Percentiles rank a stretch among this genome's conserved stretches.
These are phyloP conservation scores for Graphiopsis chlorocephala DNA, from an alignment of 2,329 filamentous ascomycete species.

Conservation along the genomic window DNA sequence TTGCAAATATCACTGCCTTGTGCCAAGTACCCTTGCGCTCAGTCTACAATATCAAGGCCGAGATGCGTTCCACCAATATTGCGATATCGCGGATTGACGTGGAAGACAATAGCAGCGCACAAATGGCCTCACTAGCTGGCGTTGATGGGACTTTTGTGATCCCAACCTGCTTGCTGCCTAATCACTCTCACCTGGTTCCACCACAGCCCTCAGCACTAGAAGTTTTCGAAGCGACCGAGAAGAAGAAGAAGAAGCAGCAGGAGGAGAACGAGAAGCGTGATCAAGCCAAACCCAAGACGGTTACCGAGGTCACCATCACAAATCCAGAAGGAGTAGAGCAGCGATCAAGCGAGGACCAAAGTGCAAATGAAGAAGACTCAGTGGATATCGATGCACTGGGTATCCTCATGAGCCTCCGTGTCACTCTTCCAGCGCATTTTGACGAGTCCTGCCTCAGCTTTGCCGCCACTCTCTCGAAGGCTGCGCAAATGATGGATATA, in stretches of 20 bases:
- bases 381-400: slow-evolving; percentile 45
- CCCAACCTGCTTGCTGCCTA: slow-evolving; percentile 51
- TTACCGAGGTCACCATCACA: neutral
- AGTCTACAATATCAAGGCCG: slow-evolving; percentile 44
- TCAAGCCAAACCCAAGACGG: neutral
- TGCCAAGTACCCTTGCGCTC: slow-evolving; percentile 51
- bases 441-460: slow-evolving; percentile 54
- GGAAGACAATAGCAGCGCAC: neutral
- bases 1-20: slow-evolving; percentile 44
- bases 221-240: slow-evolving; percentile 19
- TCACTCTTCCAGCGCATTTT: slow-evolving; percentile 49
- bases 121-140: neutral
- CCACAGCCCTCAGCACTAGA: slow-evolving; percentile 35
- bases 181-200: slow-evolving; percentile 55
- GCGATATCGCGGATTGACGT: neutral
- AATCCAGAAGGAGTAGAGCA: neutral
- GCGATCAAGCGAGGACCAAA: neutral
- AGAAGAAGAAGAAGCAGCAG: neutral
- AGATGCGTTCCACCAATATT: neutral
- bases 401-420: slow-evolving; percentile 48
- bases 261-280: neutral
- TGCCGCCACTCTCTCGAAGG: slow-evolving; percentile 54
- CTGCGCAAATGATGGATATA: slow-evolving; percentile 45
- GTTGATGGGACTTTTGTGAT: slow-evolving; percentile 49
- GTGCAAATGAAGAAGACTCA: slow-evolving; percentile 35